Conservation (phyloP, 768 basidiomycete genomes). For the Tylopilus vinaceipallidus region DNA sequence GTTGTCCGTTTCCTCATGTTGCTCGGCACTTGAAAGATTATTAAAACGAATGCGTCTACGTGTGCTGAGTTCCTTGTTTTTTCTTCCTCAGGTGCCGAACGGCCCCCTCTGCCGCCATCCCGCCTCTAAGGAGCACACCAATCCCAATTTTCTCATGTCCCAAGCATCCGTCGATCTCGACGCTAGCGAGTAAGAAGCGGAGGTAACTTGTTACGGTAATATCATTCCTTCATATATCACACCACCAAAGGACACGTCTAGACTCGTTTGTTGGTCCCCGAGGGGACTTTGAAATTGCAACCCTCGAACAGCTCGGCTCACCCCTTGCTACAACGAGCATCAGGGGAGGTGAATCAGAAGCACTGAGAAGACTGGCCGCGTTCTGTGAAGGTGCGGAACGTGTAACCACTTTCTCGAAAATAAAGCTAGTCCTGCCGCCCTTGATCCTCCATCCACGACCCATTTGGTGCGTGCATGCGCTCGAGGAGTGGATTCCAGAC, state of each 20-base stretch:
- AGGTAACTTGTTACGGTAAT: constrained; percentile 14
- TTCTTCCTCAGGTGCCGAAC: constrained; percentile 10
- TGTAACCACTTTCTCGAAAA: constrained; percentile 17
- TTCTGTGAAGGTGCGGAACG: constrained; percentile 17
- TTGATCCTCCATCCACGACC: constrained; percentile 24
- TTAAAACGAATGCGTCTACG: neutral
- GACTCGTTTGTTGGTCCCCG: constrained; percentile 19
- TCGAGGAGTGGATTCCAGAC: constrained; percentile 7
- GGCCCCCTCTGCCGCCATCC: constrained; percentile 5
- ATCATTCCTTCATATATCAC: constrained; percentile 17
- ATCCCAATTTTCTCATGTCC: constrained; percentile 18
- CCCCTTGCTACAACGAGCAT: constrained; percentile 27
- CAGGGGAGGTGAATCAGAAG: constrained; percentile 30
- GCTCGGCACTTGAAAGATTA: constrained; percentile 1
- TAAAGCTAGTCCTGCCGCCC: constrained; percentile 6
- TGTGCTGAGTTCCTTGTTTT: neutral
- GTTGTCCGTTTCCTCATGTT: constrained; percentile 9
- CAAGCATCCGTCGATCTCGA: constrained; percentile 17
- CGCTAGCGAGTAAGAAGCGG: constrained; percentile 15
- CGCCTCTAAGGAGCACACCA: constrained; percentile 2
- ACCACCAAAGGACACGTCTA: constrained; percentile 10
- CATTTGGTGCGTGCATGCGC: constrained; percentile 18
- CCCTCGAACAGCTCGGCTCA: constrained; percentile 14
- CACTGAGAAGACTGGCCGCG: constrained; percentile 12
- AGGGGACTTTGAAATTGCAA: constrained; percentile 26